Base-by-base conservation (phyloP, 768 basidiomycete genomes). In the Hebeloma cylindrosporum region DNA sequence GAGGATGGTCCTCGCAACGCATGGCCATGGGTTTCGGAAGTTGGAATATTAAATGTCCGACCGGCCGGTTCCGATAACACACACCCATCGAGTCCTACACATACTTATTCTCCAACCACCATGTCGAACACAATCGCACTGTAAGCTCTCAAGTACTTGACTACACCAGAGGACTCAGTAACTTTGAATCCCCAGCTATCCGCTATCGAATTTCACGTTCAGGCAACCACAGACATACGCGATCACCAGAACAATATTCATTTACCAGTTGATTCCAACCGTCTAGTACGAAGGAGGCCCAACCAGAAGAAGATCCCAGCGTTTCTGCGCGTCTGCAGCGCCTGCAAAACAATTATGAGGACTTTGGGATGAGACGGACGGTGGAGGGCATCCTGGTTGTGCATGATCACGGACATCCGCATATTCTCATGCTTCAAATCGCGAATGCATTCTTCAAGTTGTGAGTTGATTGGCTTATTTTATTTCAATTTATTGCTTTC, bases 361-460 rank as follows among this genome's bases (percentile, higher is more conserved):
- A 95, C 65, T 93, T 85, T 65, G 96, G 96, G 7, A 95, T 97
- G 90, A 80, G 96, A 13, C 75, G 93, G 14, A 96, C 95, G 0
- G 94, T 96, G 6, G 94, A 96, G 60, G 92, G 83, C 34, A 82
- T 89, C 38, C 75, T 91, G 4, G 85, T 94, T 44, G 93, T 93
- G 4, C 91, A 96, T 66, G 93, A 97, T 62, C 94, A 97, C 56
- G 95, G 94, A 0, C 92, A 95, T 60, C 94, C 95, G 1, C 95
- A 99, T 59, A 92, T 98, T 50, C 81, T 99, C 53, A 93, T 98
- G 85, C 79, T 97, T 4, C 96, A 98, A 61, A 96, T 99, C 61
- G 96, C 94, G 16, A 97, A 96, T 64, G 93, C 93, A 11, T 99
- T 98, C 67, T 98, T 97, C 78, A 97, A 98, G 66, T 82, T 99